Percentiles rank a stretch among this genome's conserved stretches.
Evolutionary conservation across 192 early-diverging fungal genomes (phyloP).

Genomic region (Coemansia sp.): DNA sequence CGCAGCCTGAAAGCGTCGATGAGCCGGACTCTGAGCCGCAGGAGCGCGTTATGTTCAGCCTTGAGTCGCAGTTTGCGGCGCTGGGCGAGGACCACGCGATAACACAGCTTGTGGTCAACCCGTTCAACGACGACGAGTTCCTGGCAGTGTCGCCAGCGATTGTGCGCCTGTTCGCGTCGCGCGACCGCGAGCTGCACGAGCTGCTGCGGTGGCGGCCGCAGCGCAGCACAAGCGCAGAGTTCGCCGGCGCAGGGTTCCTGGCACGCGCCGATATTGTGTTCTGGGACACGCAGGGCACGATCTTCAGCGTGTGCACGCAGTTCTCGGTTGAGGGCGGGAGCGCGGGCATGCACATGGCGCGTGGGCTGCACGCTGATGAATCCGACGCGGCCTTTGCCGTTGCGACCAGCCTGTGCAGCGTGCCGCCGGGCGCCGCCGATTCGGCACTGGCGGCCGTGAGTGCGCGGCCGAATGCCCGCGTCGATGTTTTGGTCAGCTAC

Average conservation of each 20-base stretch:
- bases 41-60: slow-evolving; percentile 4
- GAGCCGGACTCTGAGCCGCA: neutral
- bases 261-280: slow-evolving; percentile 32
- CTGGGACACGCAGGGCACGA: slow-evolving; percentile 45
- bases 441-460: slow-evolving; percentile 11
- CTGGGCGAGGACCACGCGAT: slow-evolving; percentile 26
- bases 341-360: slow-evolving; percentile 43
- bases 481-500: slow-evolving; percentile 24
- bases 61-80: slow-evolving; percentile 34
- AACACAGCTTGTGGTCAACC: slow-evolving; percentile 24
- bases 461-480: neutral
- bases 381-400: slow-evolving; percentile 5
- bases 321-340: slow-evolving; percentile 48
- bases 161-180: slow-evolving; percentile 47
- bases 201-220: slow-evolving; percentile 45
- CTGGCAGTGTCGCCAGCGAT: slow-evolving; percentile 31
- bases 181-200: slow-evolving; percentile 38
- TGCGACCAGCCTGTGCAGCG: slow-evolving; percentile 1
- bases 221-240: slow-evolving; percentile 16
- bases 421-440: slow-evolving; percentile 12
- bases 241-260: slow-evolving; percentile 41
- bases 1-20: neutral
- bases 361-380: slow-evolving; percentile 18
- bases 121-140: slow-evolving; percentile 50
- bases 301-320: slow-evolving; percentile 45